Conservation (phyloP, 2,329 filamentous ascomycete species). For the Colletotrichum theobromicola region DNA sequence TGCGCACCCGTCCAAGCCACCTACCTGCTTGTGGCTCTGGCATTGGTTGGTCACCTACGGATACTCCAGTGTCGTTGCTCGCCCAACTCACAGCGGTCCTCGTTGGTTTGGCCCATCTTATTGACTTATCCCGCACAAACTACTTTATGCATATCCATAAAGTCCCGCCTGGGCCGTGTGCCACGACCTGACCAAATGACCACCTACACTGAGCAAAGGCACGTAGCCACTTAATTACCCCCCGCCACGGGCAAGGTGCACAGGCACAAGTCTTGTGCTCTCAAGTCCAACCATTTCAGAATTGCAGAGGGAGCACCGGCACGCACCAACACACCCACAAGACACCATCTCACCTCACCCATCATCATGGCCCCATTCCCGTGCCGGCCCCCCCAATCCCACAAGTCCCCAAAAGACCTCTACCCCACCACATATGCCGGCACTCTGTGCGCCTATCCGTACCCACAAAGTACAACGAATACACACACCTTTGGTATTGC, state of each 20-base stretch:
- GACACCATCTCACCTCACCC: neutral
- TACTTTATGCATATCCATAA: neutral
- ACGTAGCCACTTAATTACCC: neutral
- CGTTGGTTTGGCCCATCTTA: neutral
- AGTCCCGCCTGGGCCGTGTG: neutral
- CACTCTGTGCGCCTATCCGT: neutral
- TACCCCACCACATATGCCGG: neutral
- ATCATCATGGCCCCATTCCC: neutral
- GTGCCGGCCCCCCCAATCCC: neutral
- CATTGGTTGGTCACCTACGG: neutral
- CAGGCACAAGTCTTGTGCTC: neutral
- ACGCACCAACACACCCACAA: neutral
- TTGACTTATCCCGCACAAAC: neutral
- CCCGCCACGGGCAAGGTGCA: neutral
- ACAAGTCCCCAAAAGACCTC: neutral
- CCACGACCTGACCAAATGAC: neutral
- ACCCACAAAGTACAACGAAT: neutral
- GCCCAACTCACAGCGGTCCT: neutral
- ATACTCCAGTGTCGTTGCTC: neutral
- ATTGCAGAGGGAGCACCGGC: neutral
- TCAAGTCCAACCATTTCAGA: neutral
- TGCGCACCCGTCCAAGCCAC: slow-evolving; percentile 8
- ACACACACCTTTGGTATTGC: neutral
- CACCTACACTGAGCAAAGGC: too few relatives aligned
- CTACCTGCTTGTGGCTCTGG: neutral